These are phyloP conservation scores for Tricholomella constricta DNA, from an alignment of 768 basidiomycete species.

Conservation along the genomic window DNA sequence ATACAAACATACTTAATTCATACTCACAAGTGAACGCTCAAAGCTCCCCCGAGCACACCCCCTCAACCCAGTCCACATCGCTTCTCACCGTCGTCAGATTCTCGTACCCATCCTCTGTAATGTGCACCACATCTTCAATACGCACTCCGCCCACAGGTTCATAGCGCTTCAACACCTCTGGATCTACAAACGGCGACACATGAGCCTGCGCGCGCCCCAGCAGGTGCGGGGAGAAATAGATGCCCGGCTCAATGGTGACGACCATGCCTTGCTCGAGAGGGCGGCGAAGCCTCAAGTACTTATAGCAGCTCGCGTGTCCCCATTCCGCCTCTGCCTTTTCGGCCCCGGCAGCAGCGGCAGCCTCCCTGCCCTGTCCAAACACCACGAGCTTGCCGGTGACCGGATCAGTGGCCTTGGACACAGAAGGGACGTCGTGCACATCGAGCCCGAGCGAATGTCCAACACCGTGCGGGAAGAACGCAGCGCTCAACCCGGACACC, in stretches of 20 bases:
- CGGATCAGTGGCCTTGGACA: conserved; percentile 70
- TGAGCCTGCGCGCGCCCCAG: conserved; percentile 66
- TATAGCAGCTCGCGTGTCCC: conserved; percentile 70
- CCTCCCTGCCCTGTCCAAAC: conserved; percentile 6
- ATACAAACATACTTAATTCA: too few species aligned
- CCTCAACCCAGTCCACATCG: conserved; percentile 82
- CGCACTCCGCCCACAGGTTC: conserved; percentile 87
- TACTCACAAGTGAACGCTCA: conserved; percentile 20
- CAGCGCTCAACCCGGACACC: conserved; percentile 71
- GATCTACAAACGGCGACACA: conserved; percentile 66
- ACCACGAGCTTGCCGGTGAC: conserved; percentile 43
- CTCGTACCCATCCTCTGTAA: conserved; percentile 73
- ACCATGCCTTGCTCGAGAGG: conserved; percentile 82
- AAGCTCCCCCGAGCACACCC: conserved; percentile 69
- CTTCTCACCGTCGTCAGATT: conserved; percentile 87
- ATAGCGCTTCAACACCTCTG: conserved; percentile 67
- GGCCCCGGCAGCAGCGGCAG: neutral
- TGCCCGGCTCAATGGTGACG: conserved; percentile 89
- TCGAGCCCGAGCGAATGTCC: conserved; percentile 93
- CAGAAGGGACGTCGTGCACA: conserved; percentile 88
- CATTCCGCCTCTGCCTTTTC: conserved; percentile 9
- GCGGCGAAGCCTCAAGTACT: conserved; percentile 76
- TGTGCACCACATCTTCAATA: conserved; percentile 89
- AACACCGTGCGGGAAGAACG: conserved; percentile 94
- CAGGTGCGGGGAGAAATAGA: conserved; percentile 83